A percentile compares a stretch with the other conserved stretches of the same genome.
These are phyloP conservation scores for Candida maesae DNA, from an alignment of 805 yeast genomes.

Conservation along the genomic window DNA sequence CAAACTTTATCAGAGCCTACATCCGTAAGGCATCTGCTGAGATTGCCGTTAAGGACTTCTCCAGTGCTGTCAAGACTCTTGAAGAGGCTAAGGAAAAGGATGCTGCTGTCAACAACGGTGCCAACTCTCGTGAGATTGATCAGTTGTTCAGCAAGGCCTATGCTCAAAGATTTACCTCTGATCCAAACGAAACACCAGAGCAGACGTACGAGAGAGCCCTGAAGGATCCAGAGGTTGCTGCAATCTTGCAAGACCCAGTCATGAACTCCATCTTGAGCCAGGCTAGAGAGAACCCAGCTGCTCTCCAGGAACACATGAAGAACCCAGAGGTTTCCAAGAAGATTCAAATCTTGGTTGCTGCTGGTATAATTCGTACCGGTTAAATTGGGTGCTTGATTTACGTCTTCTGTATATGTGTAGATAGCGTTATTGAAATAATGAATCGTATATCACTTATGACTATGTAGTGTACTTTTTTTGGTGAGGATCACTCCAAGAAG, in stretches of 20 bases:
- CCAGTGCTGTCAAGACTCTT: slow-evolving; percentile 77
- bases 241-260: slow-evolving; percentile 87
- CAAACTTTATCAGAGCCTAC: slow-evolving; percentile 87
- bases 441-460: too few relatives aligned
- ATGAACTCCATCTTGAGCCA: slow-evolving; percentile 94
- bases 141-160: slow-evolving; percentile 74
- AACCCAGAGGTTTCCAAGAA: slow-evolving; percentile 90
- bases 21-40: slow-evolving; percentile 95
- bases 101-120: slow-evolving; percentile 54
- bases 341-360: slow-evolving; percentile 86
- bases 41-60: slow-evolving; percentile 84
- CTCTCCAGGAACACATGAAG: slow-evolving; percentile 95
- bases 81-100: slow-evolving; percentile 76
- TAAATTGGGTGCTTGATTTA: too few relatives aligned
- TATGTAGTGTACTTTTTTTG: not conserved
- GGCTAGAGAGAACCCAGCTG: slow-evolving; percentile 94
- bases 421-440: too few relatives aligned
- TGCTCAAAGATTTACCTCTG: slow-evolving; percentile 73
- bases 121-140: slow-evolving; percentile 72
- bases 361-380: slow-evolving; percentile 90
- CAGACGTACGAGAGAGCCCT: slow-evolving; percentile 88
- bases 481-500: slow-evolving; percentile 7
- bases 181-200: slow-evolving; percentile 83
- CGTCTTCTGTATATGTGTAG: too few relatives aligned
- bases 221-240: slow-evolving; percentile 90